Base-by-base conservation (phyloP, 495 filamentous ascomycete genomes). In the Eremomyces bilateralis region DNA sequence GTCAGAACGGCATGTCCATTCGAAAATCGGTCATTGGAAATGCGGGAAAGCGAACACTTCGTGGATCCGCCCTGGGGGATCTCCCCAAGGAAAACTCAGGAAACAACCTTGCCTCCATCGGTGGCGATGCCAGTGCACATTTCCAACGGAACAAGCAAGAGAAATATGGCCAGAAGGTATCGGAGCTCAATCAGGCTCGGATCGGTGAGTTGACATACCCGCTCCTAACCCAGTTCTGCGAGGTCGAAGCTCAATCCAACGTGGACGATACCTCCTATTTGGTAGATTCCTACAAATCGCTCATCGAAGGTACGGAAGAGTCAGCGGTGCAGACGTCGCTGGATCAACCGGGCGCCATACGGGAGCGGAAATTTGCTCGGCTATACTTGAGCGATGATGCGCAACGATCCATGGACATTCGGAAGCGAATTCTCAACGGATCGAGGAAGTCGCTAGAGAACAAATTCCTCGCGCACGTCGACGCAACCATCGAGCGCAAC, bases 1-100 rank as follows among this genome's bases (percentile, higher is more conserved):
- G 80, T 4, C 62, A 70, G 15, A 79, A 79, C 17, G 65, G 54
- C 28, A 47, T 81, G 45, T 69, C 79, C 37, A n/a, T n/a, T n/a
- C n/a, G n/a, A n/a, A 76, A 71, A 42, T 90, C 83, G 11, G 76
- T 92, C 19, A 80, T 94, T 50, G 84, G 84, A 15, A 67, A 69
- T 25, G 74, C 79, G 12, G n/a, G n/a, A n/a, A n/a, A n/a, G n/a
- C n/a, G n/a, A n/a, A n/a, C n/a, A n/a, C n/a, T n/a, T n/a, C n/a
- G n/a, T n/a, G n/a, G n/a, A n/a, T n/a, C n/a, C n/a, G n/a, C n/a
- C n/a, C n/a, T n/a, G n/a, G n/a, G n/a, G n/a, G n/a, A n/a, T n/a
- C n/a, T n/a, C n/a, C n/a, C n/a, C n/a, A n/a, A n/a, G n/a, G n/a
- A n/a, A n/a, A 69, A 39, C 65, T 77, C 63, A 67, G 33, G 47